Evolutionary conservation across 2,329 filamentous ascomycete species (phyloP).

Genomic region (Cadophora sp.): DNA sequence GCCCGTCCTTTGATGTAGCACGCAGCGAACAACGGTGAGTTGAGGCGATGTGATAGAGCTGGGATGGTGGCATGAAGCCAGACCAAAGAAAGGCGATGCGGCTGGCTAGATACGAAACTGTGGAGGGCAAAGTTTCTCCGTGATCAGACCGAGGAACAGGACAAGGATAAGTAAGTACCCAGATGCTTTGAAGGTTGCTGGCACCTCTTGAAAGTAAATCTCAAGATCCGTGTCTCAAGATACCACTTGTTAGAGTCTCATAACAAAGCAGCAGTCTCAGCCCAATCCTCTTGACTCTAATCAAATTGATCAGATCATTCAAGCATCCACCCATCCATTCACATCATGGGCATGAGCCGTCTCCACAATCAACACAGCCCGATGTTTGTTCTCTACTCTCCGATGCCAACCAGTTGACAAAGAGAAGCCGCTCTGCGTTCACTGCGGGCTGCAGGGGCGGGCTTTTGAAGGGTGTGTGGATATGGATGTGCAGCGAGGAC

Average conservation of each 20-base stretch:
- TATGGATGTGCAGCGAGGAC: conserved; percentile 11
- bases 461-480: conserved; percentile 5
- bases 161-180: background rate
- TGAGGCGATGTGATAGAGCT: conserved; percentile 13
- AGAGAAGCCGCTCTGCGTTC: conserved; percentile 2
- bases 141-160: too few relatives aligned
- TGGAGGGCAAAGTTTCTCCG: background rate
- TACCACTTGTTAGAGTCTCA: background rate
- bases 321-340: background rate
- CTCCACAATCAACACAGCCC: conserved; percentile 16
- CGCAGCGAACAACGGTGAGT: background rate
- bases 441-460: conserved; percentile 13
- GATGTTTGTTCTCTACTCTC: background rate
- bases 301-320: background rate
- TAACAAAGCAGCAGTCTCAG: background rate
- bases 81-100: background rate
- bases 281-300: background rate
- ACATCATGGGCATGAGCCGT: conserved; percentile 15
- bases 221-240: background rate
- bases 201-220: background rate
- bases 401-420: conserved; percentile 16
- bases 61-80: conserved; percentile 15
- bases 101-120: background rate
- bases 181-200: background rate
- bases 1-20: background rate